Conservation (phyloP, 1,139 yeast genomes). For the Ogataea hybrid region DNA sequence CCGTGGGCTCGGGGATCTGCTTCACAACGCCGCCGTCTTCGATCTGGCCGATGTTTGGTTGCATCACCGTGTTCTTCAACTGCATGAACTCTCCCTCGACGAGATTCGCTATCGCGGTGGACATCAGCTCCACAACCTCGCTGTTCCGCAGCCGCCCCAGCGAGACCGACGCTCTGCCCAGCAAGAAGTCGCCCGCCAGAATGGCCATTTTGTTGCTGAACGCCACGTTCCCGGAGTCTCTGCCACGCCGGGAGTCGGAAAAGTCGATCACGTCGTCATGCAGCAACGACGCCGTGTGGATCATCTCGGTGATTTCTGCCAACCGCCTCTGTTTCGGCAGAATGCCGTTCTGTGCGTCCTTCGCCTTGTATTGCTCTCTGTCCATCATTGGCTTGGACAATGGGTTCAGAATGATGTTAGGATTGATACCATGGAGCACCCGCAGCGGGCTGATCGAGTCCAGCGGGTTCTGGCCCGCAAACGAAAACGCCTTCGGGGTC, state of each 20-base stretch:
- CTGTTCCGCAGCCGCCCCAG: constrained; percentile 90
- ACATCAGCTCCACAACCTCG: constrained; percentile 93
- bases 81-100: constrained; percentile 99
- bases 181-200: constrained; percentile 90
- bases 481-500: constrained; percentile 44
- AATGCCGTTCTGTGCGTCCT: constrained; percentile 63
- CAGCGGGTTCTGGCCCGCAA: constrained; percentile 55
- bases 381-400: constrained; percentile 77
- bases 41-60: constrained; percentile 43
- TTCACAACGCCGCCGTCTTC: constrained; percentile 46
- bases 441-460: constrained; percentile 75
- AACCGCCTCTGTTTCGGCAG: constrained; percentile 91
- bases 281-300: constrained; percentile 92
- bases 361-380: constrained; percentile 47
- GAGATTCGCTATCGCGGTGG: constrained; percentile 93
- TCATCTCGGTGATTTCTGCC: constrained; percentile 98
- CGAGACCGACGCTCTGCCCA: constrained; percentile 96
- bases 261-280: constrained; percentile 98
- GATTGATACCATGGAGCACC: constrained; percentile 86
- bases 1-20: constrained; percentile 57
- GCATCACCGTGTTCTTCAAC: constrained; percentile 82
- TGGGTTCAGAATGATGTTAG: constrained; percentile 75
- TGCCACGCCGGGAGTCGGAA: constrained; percentile 86
- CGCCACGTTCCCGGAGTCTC: constrained; percentile 90
- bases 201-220: constrained; percentile 98